phyloP scores from a whole-genome alignment of 768 basidiomycete genomes.

The Amyloporia xantha region DNA sequence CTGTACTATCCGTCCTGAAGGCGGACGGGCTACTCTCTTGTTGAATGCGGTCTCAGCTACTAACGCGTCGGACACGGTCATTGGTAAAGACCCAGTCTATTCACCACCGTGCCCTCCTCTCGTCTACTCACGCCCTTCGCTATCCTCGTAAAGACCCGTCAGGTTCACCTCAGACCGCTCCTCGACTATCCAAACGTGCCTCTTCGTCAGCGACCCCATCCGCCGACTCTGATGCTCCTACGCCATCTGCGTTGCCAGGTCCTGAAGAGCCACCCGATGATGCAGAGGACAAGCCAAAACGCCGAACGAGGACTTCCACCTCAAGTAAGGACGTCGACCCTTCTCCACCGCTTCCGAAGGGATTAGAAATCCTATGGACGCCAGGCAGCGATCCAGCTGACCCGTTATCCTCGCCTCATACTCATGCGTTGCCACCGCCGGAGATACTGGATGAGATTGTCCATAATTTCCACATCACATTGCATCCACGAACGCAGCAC shows the following conservation, averaged over 20 bases:
- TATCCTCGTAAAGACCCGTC: slow-evolving; percentile 26
- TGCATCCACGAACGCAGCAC: slow-evolving; percentile 80
- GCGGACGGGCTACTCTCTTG: not conserved
- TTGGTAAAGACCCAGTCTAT: slow-evolving; percentile 22
- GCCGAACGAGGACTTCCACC: slow-evolving; percentile 28
- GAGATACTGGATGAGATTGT: slow-evolving; percentile 73
- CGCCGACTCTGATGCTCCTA: slow-evolving; percentile 10
- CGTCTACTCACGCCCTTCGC: slow-evolving; percentile 23
- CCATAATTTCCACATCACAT: slow-evolving; percentile 66
- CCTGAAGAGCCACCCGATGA: slow-evolving; percentile 29
- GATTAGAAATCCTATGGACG: slow-evolving; percentile 57
- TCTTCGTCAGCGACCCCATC: slow-evolving; percentile 27
- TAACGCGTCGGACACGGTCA: slow-evolving; percentile 29
- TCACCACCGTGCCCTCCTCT: slow-evolving; percentile 23
- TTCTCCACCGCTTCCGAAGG: slow-evolving; percentile 44
- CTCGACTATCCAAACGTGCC: slow-evolving; percentile 21
- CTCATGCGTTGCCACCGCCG: slow-evolving; percentile 52
- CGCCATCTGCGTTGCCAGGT: slow-evolving; percentile 13
- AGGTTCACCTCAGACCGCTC: slow-evolving; percentile 11
- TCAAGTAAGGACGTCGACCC: slow-evolving; percentile 21
- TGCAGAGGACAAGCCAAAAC: slow-evolving; percentile 28
- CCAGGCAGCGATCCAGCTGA: slow-evolving; percentile 29
- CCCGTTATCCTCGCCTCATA: slow-evolving; percentile 21
- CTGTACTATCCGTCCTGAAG: not conserved
- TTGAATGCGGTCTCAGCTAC: slow-evolving; percentile 32